Evolutionary conservation across 1,139 yeast species (phyloP).

Genomic region (Yamadazyma pseudoaaseri): DNA sequence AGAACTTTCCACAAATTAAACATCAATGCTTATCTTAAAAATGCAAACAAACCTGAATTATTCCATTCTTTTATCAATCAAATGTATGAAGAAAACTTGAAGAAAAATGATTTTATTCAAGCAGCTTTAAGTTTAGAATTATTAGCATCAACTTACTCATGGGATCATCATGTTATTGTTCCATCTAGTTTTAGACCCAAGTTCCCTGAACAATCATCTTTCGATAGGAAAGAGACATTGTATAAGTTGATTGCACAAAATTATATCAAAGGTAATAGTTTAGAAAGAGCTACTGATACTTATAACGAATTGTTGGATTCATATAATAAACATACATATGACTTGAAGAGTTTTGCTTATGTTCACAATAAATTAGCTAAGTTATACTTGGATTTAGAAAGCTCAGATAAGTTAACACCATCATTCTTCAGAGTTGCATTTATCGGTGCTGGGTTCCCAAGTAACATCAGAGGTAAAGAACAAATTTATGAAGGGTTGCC

Average conservation of each 20-base stretch:
- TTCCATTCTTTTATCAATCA: slow-evolving; percentile 76
- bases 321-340: slow-evolving; percentile 71
- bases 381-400: slow-evolving; percentile 66
- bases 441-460: slow-evolving; percentile 85
- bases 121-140: slow-evolving; percentile 82
- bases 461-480: slow-evolving; percentile 68
- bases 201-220: slow-evolving; percentile 76
- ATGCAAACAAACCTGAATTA: slow-evolving; percentile 77
- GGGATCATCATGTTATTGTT: slow-evolving; percentile 64
- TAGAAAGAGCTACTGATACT: slow-evolving; percentile 75
- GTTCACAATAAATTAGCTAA: slow-evolving; percentile 70
- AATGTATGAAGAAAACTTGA: slow-evolving; percentile 64
- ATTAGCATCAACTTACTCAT: slow-evolving; percentile 71
- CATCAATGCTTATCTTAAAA: slow-evolving; percentile 73
- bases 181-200: slow-evolving; percentile 64
- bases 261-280: slow-evolving; percentile 68
- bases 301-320: slow-evolving; percentile 77
- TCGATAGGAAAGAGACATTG: slow-evolving; percentile 76
- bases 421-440: slow-evolving; percentile 79
- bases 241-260: slow-evolving; percentile 71
- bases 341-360: slow-evolving; percentile 71
- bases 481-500: slow-evolving; percentile 86
- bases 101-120: slow-evolving; percentile 67
- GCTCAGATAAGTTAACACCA: slow-evolving; percentile 71
- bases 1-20: slow-evolving; percentile 78